Evolutionary conservation across 129 eudicot genomes (phyloP).

Genomic region (sunflower (Helianthus annuus)): HanXRQr2.0-SUNRISE NC_035444.2:145183701-145184200

Average conservation of each 20-base stretch:
- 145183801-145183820: not conserved
- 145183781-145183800: too few relatives aligned
- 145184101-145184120: slow-evolving; percentile 97
- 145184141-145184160: slow-evolving; percentile 77
- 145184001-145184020: not conserved
- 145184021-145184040: not conserved
- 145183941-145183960: slow-evolving; percentile 81
- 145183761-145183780: not conserved
- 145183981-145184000: slow-evolving; percentile 58
- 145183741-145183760: too few relatives aligned
- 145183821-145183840: too few relatives aligned
- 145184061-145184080: slow-evolving; percentile 69
- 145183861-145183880: not conserved
- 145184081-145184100: slow-evolving; percentile 90
- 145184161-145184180: slow-evolving; percentile 75
- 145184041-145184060: not conserved
- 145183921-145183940: slow-evolving; percentile 76
- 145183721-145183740: too few relatives aligned
- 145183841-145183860: not conserved
- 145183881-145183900: not conserved
- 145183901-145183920: not conserved
- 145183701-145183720: too few relatives aligned
- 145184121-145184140: slow-evolving; percentile 76
- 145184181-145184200: not conserved
- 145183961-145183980: slow-evolving; percentile 95